phyloP scores from a whole-genome alignment of 352 stramenopile species.

The Labyrinthula sp. region DNA sequence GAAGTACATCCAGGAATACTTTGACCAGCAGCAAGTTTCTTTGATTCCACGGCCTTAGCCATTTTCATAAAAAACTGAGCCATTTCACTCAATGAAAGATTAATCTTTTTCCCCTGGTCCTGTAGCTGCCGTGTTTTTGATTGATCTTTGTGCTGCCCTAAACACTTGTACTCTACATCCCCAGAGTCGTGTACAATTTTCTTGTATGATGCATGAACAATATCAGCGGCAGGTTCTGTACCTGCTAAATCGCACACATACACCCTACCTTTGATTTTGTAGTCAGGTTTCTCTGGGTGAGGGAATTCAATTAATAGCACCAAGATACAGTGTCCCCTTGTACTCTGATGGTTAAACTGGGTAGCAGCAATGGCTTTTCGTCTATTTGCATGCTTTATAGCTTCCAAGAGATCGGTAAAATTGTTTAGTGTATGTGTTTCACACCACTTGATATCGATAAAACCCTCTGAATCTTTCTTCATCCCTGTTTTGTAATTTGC shows the following conservation, averaged over 20 bases:
- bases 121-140: slow-evolving; percentile 75
- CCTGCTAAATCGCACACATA: slow-evolving; percentile 77
- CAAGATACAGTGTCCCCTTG: slow-evolving; percentile 78
- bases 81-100: slow-evolving; percentile 77
- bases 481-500: slow-evolving; percentile 80
- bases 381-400: slow-evolving; percentile 65
- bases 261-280: slow-evolving; percentile 62
- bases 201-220: slow-evolving; percentile 74
- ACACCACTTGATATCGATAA: slow-evolving; percentile 83
- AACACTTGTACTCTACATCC: slow-evolving; percentile 68
- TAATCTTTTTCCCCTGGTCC: slow-evolving; percentile 83
- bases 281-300: slow-evolving; percentile 56
- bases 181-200: slow-evolving; percentile 65
- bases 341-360: slow-evolving; percentile 79
- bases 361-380: slow-evolving; percentile 72
- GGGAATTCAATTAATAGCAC: slow-evolving; percentile 75
- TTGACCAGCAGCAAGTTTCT: slow-evolving; percentile 72
- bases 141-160: slow-evolving; percentile 58
- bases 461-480: slow-evolving; percentile 70
- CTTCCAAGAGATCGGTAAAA: slow-evolving; percentile 67
- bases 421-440: slow-evolving; percentile 64
- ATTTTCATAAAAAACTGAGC: slow-evolving; percentile 90
- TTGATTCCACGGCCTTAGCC: slow-evolving; percentile 69
- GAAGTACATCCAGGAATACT: slow-evolving; percentile 75
- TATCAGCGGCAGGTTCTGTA: slow-evolving; percentile 70